Base-by-base conservation (phyloP, 2,329 filamentous ascomycete genomes). In the Albifimbria verrucaria region DNA sequence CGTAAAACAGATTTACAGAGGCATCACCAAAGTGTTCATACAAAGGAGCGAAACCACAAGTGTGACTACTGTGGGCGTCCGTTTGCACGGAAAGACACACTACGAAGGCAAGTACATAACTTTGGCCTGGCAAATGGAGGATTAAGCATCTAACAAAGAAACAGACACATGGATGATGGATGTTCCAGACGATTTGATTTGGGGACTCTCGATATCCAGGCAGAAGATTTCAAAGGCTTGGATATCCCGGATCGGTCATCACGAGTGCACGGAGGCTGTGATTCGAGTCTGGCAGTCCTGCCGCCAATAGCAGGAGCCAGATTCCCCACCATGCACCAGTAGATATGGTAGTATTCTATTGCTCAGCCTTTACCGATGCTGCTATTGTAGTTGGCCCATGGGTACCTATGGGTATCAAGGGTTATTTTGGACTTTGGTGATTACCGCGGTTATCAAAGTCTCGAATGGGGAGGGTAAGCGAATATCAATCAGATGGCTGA, bases 51-150 rank as follows among this genome's bases (percentile, higher is more conserved):
- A 52, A 86, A 86, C 59, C 85, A 86, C 68, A 77, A 77, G 54
- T 95, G 90, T 65, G 79, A 85, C 55, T 85, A 85, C 55, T 95
- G 90, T 65, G 79, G 80, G 26, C 79, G 83, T 51, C 77, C 80
- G 42, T 95, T 95, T 74, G 86, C 89, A 23, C 81, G 90, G 44
- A 92, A 91, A 67, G 90, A 95, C 63, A 94, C 90, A 1, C 76
- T 94, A n/a, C 75, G 85, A 71, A 87, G 90, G 89, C 90, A 72
- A 71, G 78, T 51, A 43, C 12, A 22, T 20, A 9, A n/a, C 49
- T 4, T 9, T 28, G 10, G n/a, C n/a, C n/a, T n/a, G n/a, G n/a
- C n/a, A n/a, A n/a, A n/a, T n/a, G n/a, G n/a, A n/a, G n/a, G n/a
- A n/a, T n/a, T n/a, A n/a, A n/a, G n/a, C n/a, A n/a, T n/a, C n/a